phyloP scores from a whole-genome alignment of 495 filamentous ascomycete species.

The Penicillium roqueforti region DNA sequence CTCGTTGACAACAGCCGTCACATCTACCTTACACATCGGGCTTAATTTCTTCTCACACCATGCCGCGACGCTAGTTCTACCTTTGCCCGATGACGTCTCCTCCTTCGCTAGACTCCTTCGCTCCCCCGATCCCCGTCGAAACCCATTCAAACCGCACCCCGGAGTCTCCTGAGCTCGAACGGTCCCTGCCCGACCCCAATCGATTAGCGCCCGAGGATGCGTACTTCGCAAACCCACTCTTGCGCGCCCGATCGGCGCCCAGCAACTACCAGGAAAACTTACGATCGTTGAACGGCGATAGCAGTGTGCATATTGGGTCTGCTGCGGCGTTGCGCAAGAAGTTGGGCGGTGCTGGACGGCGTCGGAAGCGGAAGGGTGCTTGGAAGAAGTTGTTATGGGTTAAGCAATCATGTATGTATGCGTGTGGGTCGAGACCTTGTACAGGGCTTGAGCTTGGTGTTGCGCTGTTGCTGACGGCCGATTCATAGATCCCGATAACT shows the following conservation, averaged over 20 bases:
- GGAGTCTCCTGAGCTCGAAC: conserved; percentile 40
- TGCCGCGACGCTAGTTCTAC: conserved; percentile 29
- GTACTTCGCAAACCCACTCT: conserved; percentile 57
- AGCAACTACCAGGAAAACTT: conserved; percentile 38
- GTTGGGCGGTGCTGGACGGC: conserved; percentile 50
- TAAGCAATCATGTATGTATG: conserved; percentile 78
- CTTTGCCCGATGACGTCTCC: conserved; percentile 41
- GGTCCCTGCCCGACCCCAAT: conserved; percentile 49
- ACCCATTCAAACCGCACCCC: conserved; percentile 41
- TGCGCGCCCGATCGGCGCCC: conserved; percentile 48
- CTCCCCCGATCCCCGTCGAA: conserved; percentile 44
- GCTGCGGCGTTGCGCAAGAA: conserved; percentile 44
- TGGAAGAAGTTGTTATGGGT: conserved; percentile 99
- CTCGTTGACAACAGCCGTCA: conserved; percentile 2
- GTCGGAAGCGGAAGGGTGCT: conserved; percentile 59
- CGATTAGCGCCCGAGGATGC: conserved; percentile 82
- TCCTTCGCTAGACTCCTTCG: conserved; percentile 31
- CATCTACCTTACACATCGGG: conserved; percentile 1
- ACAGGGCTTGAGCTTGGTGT: not conserved
- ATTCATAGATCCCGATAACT: conserved; percentile 90
- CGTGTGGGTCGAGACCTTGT: not conserved
- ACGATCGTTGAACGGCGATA: conserved; percentile 30
- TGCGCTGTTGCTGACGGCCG: conserved; percentile 5
- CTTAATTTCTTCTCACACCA: conserved; percentile 16
- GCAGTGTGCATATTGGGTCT: conserved; percentile 22